phyloP scores from a whole-genome alignment of 2,329 filamentous ascomycete genomes.

The Emericellopsis cladophorae region DNA sequence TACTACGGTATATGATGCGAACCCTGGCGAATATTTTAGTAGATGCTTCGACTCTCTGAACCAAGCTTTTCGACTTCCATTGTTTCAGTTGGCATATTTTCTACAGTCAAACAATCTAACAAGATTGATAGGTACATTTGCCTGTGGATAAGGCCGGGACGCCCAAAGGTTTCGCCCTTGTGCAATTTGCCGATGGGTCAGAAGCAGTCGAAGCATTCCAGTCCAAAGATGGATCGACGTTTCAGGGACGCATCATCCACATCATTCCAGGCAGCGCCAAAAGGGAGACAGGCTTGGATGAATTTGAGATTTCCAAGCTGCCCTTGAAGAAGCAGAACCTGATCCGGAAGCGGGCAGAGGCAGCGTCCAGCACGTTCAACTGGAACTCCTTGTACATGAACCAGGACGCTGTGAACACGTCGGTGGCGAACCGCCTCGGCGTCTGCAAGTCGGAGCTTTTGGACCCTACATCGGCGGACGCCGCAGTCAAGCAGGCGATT shows the following conservation, averaged over 20 bases:
- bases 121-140: conserved; percentile 62
- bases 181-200: conserved; percentile 63
- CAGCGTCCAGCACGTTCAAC: conserved; percentile 69
- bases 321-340: conserved; percentile 91
- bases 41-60: conserved; percentile 94
- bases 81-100: conserved; percentile 10
- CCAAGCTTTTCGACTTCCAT: not conserved
- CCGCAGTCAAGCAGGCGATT: conserved; percentile 90
- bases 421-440: conserved; percentile 74
- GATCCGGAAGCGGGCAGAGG: conserved; percentile 73
- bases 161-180: conserved; percentile 83
- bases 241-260: conserved; percentile 86
- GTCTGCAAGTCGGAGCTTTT: conserved; percentile 84
- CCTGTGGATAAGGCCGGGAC: conserved; percentile 59
- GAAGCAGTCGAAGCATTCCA: conserved; percentile 70
- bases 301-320: conserved; percentile 79
- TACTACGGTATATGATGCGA: conserved; percentile 84
- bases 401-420: conserved; percentile 86
- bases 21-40: conserved; percentile 97
- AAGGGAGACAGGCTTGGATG: conserved; percentile 70
- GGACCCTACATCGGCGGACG: conserved; percentile 90
- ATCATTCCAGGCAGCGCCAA: conserved; percentile 77
- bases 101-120: conserved; percentile 5
- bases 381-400: conserved; percentile 99
- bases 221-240: conserved; percentile 69